Base-by-base conservation (phyloP, 805 yeast species). In the Kurtzmaniella cleridarum region DNA sequence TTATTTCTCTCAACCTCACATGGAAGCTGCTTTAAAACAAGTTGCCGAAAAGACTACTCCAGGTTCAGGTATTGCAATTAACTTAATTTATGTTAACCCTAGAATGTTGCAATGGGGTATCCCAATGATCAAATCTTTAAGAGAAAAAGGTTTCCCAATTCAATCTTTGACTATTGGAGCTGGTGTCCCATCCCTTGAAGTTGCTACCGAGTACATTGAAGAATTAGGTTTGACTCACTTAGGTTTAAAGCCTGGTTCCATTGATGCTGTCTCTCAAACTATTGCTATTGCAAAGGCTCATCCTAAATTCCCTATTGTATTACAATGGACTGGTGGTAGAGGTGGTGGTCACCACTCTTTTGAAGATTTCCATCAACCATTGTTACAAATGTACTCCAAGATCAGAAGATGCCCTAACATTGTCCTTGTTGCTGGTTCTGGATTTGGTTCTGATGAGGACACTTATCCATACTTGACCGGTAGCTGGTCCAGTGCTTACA, bases 291-390 rank as follows among this genome's bases (percentile, higher is more conserved):
- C 99, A 40, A 87, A 85, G 59, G 90, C 95, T 36, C 95, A 90
- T 69, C 98, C 98, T 50, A 70, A 64, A 47, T 93, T 93, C 90
- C 99, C 98, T 48, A 88, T 93, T 57, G 91, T 93, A 40, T 71
- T 93, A 54, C 98, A 93, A 74, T 93, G 99, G 99, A 93, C 99
- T 43, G 98, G 98, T 77, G 99, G 99, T 66, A 90, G 99, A 78
- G 99, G 97, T 72, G 99, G 99, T 78, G 99, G 99, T 59, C 99
- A 93, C 65, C 99, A 93, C 67, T 91, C 98, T 36, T 93, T 81
- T 59, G 99, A 93, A 75, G 99, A 93, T 71, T 89, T 91, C 93
- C 98, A 93, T 66, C 91, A 90, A 59, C 98, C 98, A 51, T 78
- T 93, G 50, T 71, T 93, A 59, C 96, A 88, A 66, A 93, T 93